Percentiles rank a stretch among this genome's conserved stretches.
Evolutionary conservation across 371 early-diverging fungal species (phyloP).

Genomic region (Amoeboaphelidium occidentale): DNA sequence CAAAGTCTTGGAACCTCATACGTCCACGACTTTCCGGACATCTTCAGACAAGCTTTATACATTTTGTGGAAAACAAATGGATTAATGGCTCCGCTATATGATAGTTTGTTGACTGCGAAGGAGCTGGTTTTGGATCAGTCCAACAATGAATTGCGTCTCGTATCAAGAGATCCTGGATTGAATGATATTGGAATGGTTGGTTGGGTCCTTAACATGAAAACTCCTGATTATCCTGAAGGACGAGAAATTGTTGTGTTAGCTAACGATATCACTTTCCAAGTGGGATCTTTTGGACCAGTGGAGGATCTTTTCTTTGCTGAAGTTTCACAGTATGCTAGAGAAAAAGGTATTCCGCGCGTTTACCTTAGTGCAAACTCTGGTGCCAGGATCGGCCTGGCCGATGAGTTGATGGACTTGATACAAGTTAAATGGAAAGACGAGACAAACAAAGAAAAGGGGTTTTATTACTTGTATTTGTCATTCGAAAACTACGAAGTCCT

Average conservation of each 20-base stretch:
- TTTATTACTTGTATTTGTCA: conserved; percentile 79
- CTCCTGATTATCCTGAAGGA: conserved; percentile 82
- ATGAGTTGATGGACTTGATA: conserved; percentile 62
- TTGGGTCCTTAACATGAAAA: conserved; percentile 64
- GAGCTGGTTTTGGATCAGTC: not conserved
- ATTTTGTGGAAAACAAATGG: conserved; percentile 26
- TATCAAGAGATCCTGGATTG: conserved; percentile 8
- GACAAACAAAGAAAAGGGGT: conserved; percentile 51
- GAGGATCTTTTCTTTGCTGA: conserved; percentile 82
- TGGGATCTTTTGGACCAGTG: conserved; percentile 87
- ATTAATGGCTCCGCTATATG: not conserved
- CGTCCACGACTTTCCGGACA: conserved; percentile 90
- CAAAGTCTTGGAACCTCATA: conserved; percentile 93
- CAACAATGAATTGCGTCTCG: not conserved
- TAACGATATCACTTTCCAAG: conserved; percentile 91
- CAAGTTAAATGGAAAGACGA: conserved; percentile 63
- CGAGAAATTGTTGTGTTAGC: conserved; percentile 76
- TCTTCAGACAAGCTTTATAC: conserved; percentile 64
- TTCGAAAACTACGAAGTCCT: too few relatives aligned
- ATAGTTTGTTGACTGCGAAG: not conserved
- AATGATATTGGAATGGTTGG: conserved; percentile 92
- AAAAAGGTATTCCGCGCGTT: conserved; percentile 53
- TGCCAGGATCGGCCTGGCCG: conserved; percentile 95
- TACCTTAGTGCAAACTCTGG: conserved; percentile 97
- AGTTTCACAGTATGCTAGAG: conserved; percentile 67